Percentiles rank a stretch among this genome's conserved stretches.
Evolutionary conservation across 2,329 filamentous ascomycete genomes (phyloP).

Genomic region (Helminthosporium solani): DNA sequence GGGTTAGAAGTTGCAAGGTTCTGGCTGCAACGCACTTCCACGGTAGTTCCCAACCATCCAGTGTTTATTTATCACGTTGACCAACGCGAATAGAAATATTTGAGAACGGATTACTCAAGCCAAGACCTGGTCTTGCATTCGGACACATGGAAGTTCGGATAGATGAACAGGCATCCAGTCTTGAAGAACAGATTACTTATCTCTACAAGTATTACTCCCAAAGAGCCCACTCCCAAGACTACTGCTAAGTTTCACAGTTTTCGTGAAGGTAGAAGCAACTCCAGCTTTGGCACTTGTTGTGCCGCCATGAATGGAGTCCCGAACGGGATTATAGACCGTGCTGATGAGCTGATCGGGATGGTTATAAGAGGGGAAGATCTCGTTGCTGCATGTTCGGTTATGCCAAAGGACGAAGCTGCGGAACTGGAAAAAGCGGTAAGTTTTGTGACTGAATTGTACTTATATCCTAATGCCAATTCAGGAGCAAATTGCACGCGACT

Average conservation of each 20-base stretch:
- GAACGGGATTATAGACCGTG: conserved; percentile 67
- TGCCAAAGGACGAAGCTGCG: conserved; percentile 64
- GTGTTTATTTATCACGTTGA: neutral
- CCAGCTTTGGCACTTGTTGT: conserved; percentile 83
- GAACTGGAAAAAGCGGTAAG: conserved; percentile 67
- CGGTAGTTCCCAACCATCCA: conserved; percentile 45
- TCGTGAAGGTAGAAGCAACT: conserved; percentile 65
- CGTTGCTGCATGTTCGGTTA: conserved; percentile 66
- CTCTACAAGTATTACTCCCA: conserved; percentile 62
- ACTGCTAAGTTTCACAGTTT: conserved; percentile 43
- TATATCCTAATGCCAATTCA: conserved; percentile 12
- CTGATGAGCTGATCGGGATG: conserved; percentile 70
- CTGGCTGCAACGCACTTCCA: conserved; percentile 66
- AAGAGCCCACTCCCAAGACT: neutral
- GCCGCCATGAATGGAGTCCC: conserved; percentile 86
- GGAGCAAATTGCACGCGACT: conserved; percentile 48
- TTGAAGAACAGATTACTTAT: conserved; percentile 67
- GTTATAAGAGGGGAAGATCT: conserved; percentile 74
- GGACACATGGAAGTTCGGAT: conserved; percentile 72
- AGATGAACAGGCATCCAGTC: conserved; percentile 52
- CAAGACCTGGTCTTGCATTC: conserved; percentile 56
- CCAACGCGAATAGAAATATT: conserved; percentile 62
- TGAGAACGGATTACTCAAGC: conserved; percentile 59
- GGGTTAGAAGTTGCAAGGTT: conserved; percentile 56
- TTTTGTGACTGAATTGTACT: conserved; percentile 4